These are phyloP conservation scores for Conringia planisiliqua DNA, from an alignment of 345 rosid genomes.

Conservation along the genomic window DNA sequence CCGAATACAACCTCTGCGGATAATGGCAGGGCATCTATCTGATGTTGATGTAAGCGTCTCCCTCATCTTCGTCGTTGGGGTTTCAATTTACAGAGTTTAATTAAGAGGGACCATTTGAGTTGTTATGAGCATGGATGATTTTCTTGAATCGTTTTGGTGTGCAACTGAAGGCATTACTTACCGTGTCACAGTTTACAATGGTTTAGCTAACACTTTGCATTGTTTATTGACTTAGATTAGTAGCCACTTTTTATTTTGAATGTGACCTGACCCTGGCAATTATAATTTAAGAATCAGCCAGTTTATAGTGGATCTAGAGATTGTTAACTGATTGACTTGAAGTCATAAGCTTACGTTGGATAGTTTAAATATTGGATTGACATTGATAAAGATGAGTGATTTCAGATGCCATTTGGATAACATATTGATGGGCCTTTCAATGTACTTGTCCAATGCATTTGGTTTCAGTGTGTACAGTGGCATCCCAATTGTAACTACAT, in stretches of 20 bases:
- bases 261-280: neutral
- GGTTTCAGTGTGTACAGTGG: conserved; percentile 90
- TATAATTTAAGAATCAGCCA: neutral
- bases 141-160: neutral
- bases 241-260: neutral
- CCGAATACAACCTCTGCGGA: conserved; percentile 83
- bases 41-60: conserved; percentile 82
- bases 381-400: neutral
- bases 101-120: neutral
- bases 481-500: conserved; percentile 96
- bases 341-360: neutral
- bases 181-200: too few relatives aligned
- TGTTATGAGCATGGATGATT: neutral
- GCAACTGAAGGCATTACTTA: neutral
- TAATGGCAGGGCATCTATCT: conserved; percentile 97
- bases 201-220: neutral
- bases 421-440: neutral
- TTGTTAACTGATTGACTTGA: neutral
- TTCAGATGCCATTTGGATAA: neutral
- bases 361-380: neutral
- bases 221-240: neutral
- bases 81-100: neutral
- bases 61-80: neutral
- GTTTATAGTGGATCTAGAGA: neutral
- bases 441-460: conserved; percentile 19